A percentile compares a stretch with the other conserved stretches of the same genome.
Conservation (phyloP, 2,329 filamentous ascomycete genomes). For the Trichoderma breve region DNA sequence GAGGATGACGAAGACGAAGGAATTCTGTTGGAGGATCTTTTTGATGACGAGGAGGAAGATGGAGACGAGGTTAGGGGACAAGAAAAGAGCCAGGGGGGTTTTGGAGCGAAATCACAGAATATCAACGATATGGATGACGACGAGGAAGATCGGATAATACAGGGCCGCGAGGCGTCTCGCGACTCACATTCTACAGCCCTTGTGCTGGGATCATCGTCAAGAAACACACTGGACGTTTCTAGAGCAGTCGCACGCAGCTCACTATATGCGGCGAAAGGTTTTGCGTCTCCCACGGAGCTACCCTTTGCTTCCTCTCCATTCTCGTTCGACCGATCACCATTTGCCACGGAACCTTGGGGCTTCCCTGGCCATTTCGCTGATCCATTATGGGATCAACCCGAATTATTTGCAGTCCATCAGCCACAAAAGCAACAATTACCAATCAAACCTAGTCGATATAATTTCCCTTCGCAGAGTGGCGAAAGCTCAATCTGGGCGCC, state of each 20-base stretch:
- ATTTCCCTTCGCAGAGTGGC: constrained; percentile 33
- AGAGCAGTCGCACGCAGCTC: not conserved
- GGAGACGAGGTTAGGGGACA: constrained; percentile 4
- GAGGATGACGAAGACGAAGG: constrained; percentile 41
- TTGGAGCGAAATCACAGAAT: not conserved
- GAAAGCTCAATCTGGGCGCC: constrained; percentile 37
- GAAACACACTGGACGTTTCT: not conserved
- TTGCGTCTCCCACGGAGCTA: constrained; percentile 15
- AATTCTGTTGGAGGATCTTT: constrained; percentile 34
- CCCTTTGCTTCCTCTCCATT: constrained; percentile 25
- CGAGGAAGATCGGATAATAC: constrained; percentile 23
- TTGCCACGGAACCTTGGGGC: constrained; percentile 20
- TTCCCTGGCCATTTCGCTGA: constrained; percentile 11
- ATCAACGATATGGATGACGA: constrained; percentile 10
- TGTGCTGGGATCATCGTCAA: constrained; percentile 9
- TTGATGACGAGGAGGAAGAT: constrained; percentile 25
- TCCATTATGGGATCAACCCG: constrained; percentile 15
- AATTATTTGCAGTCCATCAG: not conserved
- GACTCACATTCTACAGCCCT: constrained; percentile 16
- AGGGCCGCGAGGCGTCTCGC: constrained; percentile 12
- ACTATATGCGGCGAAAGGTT: constrained; percentile 18
- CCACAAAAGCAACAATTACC: not conserved
- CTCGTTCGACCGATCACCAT: constrained; percentile 23
- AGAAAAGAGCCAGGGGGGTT: not conserved
- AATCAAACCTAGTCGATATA: constrained; percentile 30